Base-by-base conservation (phyloP, 2,329 filamentous ascomycete genomes). In the Ustulina deusta region DNA sequence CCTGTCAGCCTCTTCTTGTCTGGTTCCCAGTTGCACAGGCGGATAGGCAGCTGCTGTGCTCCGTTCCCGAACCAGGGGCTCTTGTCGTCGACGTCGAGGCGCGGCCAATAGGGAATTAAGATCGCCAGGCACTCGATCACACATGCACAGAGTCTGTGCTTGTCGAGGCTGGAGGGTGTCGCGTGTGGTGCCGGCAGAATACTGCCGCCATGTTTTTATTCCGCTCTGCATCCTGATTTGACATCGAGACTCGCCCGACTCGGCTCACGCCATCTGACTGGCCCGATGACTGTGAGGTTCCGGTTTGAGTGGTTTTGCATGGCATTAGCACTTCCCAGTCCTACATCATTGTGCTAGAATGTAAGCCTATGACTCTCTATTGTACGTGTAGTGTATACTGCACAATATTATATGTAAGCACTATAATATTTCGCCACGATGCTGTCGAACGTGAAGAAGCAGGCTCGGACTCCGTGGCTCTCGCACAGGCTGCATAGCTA, bases 231-330 rank as follows among this genome's bases (percentile, higher is more conserved):
- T 63, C 38, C 52, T 66, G 64, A 61, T 63, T 49, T 49, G 46
- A 56, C 11, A 42, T 52, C 34, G 60, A 20, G 27, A 52, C 59
- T 55, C 27, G 42, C 17, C 46, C 56, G 56, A n/a, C 42, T 58
- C 56, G 57, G 36, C 42, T 62, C 44, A 51, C 36, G 34, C 25
- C 51, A 56, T 63, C 11, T 58, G 32, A 44, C 54, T 63, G 60
- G 56, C 25, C 44, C 38, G 29, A 61, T 54, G 29, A 40, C 15
- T 42, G 15, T 38, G 20, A 17, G 22, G 36, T 49, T 7, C 32
- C 40, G 42, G 46, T 17, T 49, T 48, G 25, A 69, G 64, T 71
- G 66, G 56, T 69, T n/a, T n/a, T 67, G 69, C 66, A 65, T 66
- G 57, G 25, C 40, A 15, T 42, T 29, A 56, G 49, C 61, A 66